Base-by-base conservation (phyloP, 176 grass and related monocot species). In the Ampelocalamus luodianensis region DNA sequence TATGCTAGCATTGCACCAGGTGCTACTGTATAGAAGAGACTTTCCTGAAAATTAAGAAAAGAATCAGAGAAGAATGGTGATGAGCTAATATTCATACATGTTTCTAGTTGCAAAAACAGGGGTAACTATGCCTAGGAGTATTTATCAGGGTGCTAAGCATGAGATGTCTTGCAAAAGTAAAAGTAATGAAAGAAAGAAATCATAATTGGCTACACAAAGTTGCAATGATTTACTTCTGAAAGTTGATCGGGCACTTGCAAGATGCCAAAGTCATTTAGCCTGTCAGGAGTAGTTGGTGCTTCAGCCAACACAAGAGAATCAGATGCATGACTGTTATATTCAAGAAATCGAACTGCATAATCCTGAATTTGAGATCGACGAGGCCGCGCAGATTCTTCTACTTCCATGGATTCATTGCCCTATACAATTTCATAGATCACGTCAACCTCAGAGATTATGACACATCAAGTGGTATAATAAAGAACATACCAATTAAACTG, bases 281-380 rank as follows among this genome's bases (percentile, higher is more conserved):
- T 92, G 22, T 98, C 91, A 87, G 93, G 91, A 87, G 96, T 93
- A 63, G 85, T 83, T 44, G 93, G 93, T 77, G 91, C 89, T 90
- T 95, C 96, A 80, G 90, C 85, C 26, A 90, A 83, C 71, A 84
- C 79, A 53, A 74, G 55, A 74, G 87, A 86, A 72, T 79, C 71
- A 36, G 77, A 71, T 37, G 85, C 54, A 48, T 23, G 74, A 82
- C 88, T 91, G 75, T 90, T 93, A 84, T 90, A 93, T 76, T 93
- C 88, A 72, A 98, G 85, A 81, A 92, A 93, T 70, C 88, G 87
- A 88, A 92, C 61, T 85, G 93, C 96, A 88, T 98, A 98, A 85
- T 92, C 91, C 49, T 85, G 86, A 79, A 98, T 87, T 59, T 77
- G 63, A 78, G 82, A 85, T 62, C 54, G 85, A 45, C 9, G 32